Evolutionary conservation across 2,329 filamentous ascomycete species (phyloP).

Genomic region (Orbilia javanica): DNA sequence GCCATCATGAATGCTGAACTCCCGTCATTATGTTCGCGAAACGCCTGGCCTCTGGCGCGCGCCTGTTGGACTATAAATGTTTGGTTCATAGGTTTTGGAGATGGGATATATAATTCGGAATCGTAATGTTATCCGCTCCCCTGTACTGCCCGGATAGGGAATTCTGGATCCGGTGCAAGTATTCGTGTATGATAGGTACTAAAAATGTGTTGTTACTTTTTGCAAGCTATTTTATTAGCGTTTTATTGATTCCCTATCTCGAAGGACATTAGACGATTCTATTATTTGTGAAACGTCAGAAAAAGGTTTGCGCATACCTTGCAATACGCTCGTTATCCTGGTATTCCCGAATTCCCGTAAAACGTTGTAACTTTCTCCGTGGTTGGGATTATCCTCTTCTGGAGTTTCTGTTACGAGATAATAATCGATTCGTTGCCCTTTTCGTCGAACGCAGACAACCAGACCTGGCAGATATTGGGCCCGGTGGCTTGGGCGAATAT

Average conservation of each 20-base stretch:
- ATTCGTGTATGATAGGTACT: no score
- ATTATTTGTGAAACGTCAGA: conserved; percentile 57
- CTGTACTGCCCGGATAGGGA: neutral
- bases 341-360: conserved; percentile 17
- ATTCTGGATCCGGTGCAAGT: neutral
- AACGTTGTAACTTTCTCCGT: conserved; percentile 38
- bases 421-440: conserved; percentile 33
- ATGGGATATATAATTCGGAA: conserved; percentile 35
- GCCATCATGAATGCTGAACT: conserved; percentile 50
- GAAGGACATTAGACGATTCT: conserved; percentile 50
- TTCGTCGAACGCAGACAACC: conserved; percentile 42
- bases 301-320: conserved; percentile 20
- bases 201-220: conserved; percentile 34
- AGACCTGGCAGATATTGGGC: neutral
- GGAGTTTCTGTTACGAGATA: conserved; percentile 58
- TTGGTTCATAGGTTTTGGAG: conserved; percentile 31
- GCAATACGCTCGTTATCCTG: conserved; percentile 1
- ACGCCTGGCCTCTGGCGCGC: conserved; percentile 42
- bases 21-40: conserved; percentile 45
- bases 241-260: conserved; percentile 39
- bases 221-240: conserved; percentile 9
- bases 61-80: conserved; percentile 53
- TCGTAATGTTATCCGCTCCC: conserved; percentile 35
- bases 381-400: conserved; percentile 23
- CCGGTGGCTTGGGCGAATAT: neutral